These are phyloP conservation scores for Solanum corneliomulleri DNA, from an alignment of 257 asterid genomes.

Conservation along the genomic window DNA sequence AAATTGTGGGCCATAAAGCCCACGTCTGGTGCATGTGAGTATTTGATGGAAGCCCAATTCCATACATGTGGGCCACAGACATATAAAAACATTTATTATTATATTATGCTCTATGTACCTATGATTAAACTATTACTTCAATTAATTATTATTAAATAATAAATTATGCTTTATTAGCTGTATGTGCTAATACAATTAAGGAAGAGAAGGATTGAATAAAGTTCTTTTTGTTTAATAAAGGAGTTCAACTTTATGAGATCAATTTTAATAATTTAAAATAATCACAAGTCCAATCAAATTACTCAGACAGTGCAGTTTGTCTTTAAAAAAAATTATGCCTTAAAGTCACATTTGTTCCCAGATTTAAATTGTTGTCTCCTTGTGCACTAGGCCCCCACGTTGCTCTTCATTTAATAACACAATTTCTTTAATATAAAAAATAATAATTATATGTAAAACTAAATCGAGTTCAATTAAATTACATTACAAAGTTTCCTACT, in stretches of 20 bases:
- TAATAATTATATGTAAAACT: no score
- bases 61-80: not conserved
- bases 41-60: not conserved
- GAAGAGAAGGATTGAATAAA: not conserved
- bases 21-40: constrained; percentile 11
- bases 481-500: not conserved
- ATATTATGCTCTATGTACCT: not conserved
- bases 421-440: not conserved
- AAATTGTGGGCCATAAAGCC: constrained; percentile 4
- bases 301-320: not conserved
- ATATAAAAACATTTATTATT: not conserved
- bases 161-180: not conserved
- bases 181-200: not conserved
- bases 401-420: not conserved
- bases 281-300: not conserved
- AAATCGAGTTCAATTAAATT: not conserved
- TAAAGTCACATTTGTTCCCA: not conserved
- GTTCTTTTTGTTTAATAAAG: not conserved
- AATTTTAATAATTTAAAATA: not conserved
- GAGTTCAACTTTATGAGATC: not conserved
- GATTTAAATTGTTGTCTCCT: not conserved
- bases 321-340: not conserved
- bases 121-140: not conserved
- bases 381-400: not conserved
- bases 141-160: not conserved